A percentile compares a stretch with the other conserved stretches of the same genome.
Conservation (phyloP, 306 rosid species). For the Ceratonia siliqua region DNA sequence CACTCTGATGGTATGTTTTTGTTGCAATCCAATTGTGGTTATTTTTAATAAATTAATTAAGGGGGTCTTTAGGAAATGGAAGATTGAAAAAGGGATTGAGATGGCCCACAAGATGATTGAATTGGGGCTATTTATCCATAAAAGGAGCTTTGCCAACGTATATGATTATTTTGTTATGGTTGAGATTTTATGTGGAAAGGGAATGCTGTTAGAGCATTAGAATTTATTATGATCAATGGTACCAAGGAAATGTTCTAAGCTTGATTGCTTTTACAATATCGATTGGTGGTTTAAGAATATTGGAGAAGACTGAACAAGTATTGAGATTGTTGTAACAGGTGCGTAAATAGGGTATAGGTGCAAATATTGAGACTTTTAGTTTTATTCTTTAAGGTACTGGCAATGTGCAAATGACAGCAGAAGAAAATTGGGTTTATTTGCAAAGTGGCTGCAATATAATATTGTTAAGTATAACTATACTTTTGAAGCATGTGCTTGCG, state of each 20-base stretch:
- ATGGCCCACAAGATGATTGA: constrained; percentile 87
- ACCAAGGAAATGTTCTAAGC: constrained; percentile 58
- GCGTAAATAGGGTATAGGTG: constrained; percentile 59
- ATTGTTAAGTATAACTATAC: too few relatives aligned
- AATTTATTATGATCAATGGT: constrained; percentile 70
- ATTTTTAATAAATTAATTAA: constrained; percentile 83
- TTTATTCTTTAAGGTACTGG: constrained; percentile 66
- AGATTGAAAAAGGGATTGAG: constrained; percentile 66
- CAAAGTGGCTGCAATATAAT: too few relatives aligned
- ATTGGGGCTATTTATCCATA: constrained; percentile 56
- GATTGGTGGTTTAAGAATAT: constrained; percentile 71
- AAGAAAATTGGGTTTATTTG: too few relatives aligned
- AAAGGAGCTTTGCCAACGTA: constrained; percentile 53
- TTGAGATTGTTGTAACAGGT: constrained; percentile 54
- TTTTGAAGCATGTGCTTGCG: too few relatives aligned
- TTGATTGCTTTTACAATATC: constrained; percentile 63
- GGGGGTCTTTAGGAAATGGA: constrained; percentile 75
- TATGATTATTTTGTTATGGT: constrained; percentile 72
- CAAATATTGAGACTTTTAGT: constrained; percentile 76
- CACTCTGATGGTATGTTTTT: too few relatives aligned
- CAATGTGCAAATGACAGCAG: constrained; percentile 49
- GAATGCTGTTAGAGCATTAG: constrained; percentile 46
- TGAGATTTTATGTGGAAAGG: constrained; percentile 59
- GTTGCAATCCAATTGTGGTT: constrained; percentile 82
- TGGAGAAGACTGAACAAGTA: constrained; percentile 51